phyloP scores from a whole-genome alignment of 2,329 filamentous ascomycete genomes.

The Rachicladosporium sp. region DNA sequence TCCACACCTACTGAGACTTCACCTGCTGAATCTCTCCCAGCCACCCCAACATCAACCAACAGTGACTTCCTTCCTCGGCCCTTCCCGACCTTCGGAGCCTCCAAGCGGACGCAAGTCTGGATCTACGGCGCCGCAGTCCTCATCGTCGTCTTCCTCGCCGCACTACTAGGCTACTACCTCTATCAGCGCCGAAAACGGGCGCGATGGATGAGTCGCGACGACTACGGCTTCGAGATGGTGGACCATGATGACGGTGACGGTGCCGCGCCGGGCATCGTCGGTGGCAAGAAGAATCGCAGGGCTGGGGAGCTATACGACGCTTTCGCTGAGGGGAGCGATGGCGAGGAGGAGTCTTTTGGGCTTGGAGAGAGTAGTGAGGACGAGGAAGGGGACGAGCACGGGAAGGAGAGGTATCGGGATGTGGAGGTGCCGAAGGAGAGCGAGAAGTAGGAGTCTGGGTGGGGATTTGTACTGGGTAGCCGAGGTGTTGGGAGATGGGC shows the following conservation, averaged over 20 bases:
- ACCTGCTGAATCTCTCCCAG: slow-evolving; percentile 15
- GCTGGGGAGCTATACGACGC: slow-evolving; percentile 94
- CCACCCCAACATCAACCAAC: slow-evolving; percentile 27
- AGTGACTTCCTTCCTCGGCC: slow-evolving; percentile 63
- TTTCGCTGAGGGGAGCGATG: slow-evolving; percentile 85
- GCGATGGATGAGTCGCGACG: slow-evolving; percentile 50
- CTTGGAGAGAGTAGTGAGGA: slow-evolving; percentile 13
- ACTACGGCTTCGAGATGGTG: slow-evolving; percentile 90
- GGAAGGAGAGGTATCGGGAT: slow-evolving; percentile 12
- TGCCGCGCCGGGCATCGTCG: slow-evolving; percentile 31
- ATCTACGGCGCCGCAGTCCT: slow-evolving; percentile 80
- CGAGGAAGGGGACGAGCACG: slow-evolving; percentile 9
- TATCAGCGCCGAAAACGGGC: slow-evolving; percentile 55
- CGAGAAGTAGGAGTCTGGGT: background rate
- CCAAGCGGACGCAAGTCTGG: slow-evolving; percentile 80
- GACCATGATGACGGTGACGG: slow-evolving; percentile 59
- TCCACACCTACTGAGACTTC: slow-evolving; percentile 11
- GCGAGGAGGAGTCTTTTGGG: slow-evolving; percentile 35
- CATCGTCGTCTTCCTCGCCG: slow-evolving; percentile 71
- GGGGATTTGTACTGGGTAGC: too few relatives aligned
- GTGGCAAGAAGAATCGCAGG: slow-evolving; percentile 40
- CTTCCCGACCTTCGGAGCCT: slow-evolving; percentile 82
- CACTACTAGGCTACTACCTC: slow-evolving; percentile 63
- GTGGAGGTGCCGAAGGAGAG: slow-evolving; percentile 8
- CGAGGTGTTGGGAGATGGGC: too few relatives aligned